phyloP scores from a whole-genome alignment of 2,329 filamentous ascomycete species.

The Colletotrichum shisoi region DNA sequence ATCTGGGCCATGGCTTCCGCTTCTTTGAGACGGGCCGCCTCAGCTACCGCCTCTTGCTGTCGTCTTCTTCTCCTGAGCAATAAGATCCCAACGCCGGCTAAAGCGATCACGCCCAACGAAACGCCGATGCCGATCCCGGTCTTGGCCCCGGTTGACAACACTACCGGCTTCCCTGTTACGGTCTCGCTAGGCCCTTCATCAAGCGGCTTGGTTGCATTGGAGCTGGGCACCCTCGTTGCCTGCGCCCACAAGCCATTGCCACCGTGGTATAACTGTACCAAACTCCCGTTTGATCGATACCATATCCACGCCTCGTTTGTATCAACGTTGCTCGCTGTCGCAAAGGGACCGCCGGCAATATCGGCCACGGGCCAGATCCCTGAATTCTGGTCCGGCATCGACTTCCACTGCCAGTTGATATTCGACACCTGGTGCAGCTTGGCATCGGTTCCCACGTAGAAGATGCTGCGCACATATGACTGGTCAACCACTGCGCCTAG shows the following conservation, averaged over 20 bases:
- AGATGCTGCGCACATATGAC: slow-evolving; percentile 42
- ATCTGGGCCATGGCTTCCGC: slow-evolving; percentile 43
- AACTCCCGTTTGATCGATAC: slow-evolving; percentile 47
- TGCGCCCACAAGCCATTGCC: slow-evolving; percentile 45
- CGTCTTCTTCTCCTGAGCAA: slow-evolving; percentile 55
- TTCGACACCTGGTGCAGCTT: slow-evolving; percentile 46
- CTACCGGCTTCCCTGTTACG: slow-evolving; percentile 46
- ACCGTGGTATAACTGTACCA: slow-evolving; percentile 47
- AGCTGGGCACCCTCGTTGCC: slow-evolving; percentile 43
- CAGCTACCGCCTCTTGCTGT: slow-evolving; percentile 44
- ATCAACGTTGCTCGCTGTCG: slow-evolving; percentile 44
- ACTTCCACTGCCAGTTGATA: slow-evolving; percentile 46
- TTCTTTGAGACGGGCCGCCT: slow-evolving; percentile 38
- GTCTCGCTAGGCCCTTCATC: slow-evolving; percentile 17
- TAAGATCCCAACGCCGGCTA: slow-evolving; percentile 58
- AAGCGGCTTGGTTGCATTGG: slow-evolving; percentile 41
- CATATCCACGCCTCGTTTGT: slow-evolving; percentile 46
- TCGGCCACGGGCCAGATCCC: slow-evolving; percentile 48
- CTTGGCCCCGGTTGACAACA: slow-evolving; percentile 59
- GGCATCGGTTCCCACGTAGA: slow-evolving; percentile 51
- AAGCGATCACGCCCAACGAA: slow-evolving; percentile 52
- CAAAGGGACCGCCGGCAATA: slow-evolving; percentile 44
- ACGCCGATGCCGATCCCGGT: slow-evolving; percentile 66
- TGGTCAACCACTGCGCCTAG: slow-evolving; percentile 42
- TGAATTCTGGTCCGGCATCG: slow-evolving; percentile 41